phyloP scores from a whole-genome alignment of 805 yeast species.

The Lipomyces sp. region DNA sequence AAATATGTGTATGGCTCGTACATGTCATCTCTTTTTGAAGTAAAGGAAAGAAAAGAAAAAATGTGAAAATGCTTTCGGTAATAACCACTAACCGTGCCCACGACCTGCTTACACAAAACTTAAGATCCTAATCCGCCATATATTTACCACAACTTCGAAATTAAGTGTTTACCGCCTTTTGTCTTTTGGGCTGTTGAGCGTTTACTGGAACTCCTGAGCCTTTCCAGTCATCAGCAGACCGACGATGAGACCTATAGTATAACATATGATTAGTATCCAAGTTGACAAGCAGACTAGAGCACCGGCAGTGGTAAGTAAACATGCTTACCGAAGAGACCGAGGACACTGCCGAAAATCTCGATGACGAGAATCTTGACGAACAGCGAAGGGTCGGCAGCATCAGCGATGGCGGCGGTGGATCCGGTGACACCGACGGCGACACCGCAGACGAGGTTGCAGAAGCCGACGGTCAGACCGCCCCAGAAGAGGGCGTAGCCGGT shows the following conservation, averaged over 20 bases:
- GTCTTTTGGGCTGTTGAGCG: neutral
- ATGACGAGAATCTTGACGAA: conserved; percentile 95
- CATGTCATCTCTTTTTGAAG: conserved; percentile 2
- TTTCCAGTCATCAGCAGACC: conserved; percentile 96
- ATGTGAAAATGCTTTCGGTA: conserved; percentile 11
- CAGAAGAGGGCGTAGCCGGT: conserved; percentile 95
- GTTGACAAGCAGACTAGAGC: neutral
- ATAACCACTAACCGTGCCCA: no score
- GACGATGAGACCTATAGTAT: conserved; percentile 60
- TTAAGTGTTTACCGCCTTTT: conserved; percentile 2
- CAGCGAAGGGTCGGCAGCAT: conserved; percentile 93
- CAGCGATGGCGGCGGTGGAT: conserved; percentile 96
- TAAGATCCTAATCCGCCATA: neutral
- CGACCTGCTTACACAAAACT: no score
- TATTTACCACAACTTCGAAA: conserved; percentile 1
- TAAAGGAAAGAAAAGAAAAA: neutral
- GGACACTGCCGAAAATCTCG: conserved; percentile 94
- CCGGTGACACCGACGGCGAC: conserved; percentile 97
- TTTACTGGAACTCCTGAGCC: conserved; percentile 67
- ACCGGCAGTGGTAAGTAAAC: neutral
- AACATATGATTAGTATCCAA: conserved; percentile 1
- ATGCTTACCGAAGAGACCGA: conserved; percentile 77
- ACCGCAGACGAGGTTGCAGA: conserved; percentile 92
- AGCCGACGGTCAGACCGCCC: conserved; percentile 97
- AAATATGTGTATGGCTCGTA: conserved; percentile 10